Evolutionary conservation across 2,329 filamentous ascomycete species (phyloP).

Genomic region (Aspergillus felis): DNA sequence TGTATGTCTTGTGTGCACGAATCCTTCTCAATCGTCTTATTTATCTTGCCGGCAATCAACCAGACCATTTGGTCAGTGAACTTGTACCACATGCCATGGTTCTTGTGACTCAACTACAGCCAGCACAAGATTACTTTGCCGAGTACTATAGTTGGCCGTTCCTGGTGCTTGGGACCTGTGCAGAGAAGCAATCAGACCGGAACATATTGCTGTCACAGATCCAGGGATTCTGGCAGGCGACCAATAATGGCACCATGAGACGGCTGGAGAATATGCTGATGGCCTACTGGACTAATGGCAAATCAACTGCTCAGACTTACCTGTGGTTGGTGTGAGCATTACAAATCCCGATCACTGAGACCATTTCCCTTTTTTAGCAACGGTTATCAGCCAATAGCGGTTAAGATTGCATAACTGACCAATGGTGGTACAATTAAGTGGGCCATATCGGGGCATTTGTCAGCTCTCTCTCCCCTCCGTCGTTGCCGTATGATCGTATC

Average conservation of each 20-base stretch:
- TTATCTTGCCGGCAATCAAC: neutral
- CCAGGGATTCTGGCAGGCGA: slow-evolving; percentile 17
- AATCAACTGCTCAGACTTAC: neutral
- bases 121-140: slow-evolving; percentile 20
- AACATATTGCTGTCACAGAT: slow-evolving; percentile 14
- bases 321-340: neutral
- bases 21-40: slow-evolving; percentile 13
- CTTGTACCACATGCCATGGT: slow-evolving; percentile 13
- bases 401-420: neutral
- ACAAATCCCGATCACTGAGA: neutral
- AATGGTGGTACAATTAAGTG: neutral
- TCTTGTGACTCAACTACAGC: slow-evolving; percentile 12
- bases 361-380: neutral
- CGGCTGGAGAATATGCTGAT: slow-evolving; percentile 16
- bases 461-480: neutral
- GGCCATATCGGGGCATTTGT: neutral
- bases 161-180: slow-evolving; percentile 15
- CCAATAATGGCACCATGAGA: slow-evolving; percentile 22
- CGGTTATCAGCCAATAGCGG: neutral
- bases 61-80: neutral
- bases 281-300: neutral
- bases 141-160: slow-evolving; percentile 27
- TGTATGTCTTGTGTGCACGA: slow-evolving; percentile 15
- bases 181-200: slow-evolving; percentile 3
- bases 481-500: no score